Evolutionary conservation across 257 asterid species (phyloP).

Genomic region (Hygrophila difformis): DNA sequence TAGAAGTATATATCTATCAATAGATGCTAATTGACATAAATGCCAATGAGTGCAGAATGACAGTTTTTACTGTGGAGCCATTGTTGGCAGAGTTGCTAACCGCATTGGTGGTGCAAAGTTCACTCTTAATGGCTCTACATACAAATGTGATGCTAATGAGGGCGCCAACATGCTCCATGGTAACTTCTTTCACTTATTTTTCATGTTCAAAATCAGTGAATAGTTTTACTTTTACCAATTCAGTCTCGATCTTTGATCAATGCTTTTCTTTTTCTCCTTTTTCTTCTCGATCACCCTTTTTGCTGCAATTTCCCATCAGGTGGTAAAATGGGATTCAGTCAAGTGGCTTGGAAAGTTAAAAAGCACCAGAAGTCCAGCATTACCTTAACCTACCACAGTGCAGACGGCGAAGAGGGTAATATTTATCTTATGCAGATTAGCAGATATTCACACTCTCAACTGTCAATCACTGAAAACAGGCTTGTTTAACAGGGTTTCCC

Average conservation of each 20-base stretch:
- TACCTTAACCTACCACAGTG: conserved; percentile 50
- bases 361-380: conserved; percentile 34
- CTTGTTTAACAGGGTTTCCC: conserved; percentile 92
- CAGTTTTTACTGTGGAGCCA: not conserved
- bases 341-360: conserved; percentile 57
- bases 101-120: conserved; percentile 21
- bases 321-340: conserved; percentile 65
- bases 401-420: conserved; percentile 82
- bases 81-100: not conserved
- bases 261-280: no score
- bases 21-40: not conserved
- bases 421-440: no score
- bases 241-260: no score
- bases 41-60: not conserved
- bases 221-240: no score
- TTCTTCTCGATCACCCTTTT: not conserved
- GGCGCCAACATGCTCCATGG: conserved; percentile 69
- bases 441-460: no score
- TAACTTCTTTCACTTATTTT: conserved; percentile 11
- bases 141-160: conserved; percentile 62
- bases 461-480: no score
- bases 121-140: conserved; percentile 49
- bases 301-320: conserved; percentile 28
- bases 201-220: no score
- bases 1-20: no score